Conservation (phyloP, 2,329 filamentous ascomycete genomes). For the Alternaria consortialis region DNA sequence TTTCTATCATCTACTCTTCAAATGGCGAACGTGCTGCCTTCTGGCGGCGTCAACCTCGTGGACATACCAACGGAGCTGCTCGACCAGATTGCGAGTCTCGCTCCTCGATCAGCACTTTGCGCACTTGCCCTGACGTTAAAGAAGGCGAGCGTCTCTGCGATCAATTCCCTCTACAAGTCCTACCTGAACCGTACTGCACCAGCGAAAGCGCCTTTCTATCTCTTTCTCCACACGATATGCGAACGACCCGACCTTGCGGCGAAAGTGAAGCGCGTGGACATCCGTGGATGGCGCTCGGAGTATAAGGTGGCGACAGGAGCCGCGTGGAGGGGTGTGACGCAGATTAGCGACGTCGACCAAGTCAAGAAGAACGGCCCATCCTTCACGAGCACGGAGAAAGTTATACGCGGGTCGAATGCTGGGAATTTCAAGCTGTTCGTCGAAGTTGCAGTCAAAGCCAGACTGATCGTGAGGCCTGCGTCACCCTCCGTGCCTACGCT, state of each 20-base stretch:
- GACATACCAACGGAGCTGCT: slow-evolving; percentile 4
- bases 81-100: slow-evolving; percentile 3
- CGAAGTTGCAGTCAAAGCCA: not conserved
- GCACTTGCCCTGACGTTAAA: slow-evolving; percentile 6
- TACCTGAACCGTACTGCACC: slow-evolving; percentile 4
- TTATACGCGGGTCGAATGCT: not conserved
- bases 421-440: not conserved
- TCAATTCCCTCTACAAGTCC: not conserved
- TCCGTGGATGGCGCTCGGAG: slow-evolving; percentile 21
- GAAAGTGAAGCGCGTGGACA: slow-evolving; percentile 9
- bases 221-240: slow-evolving; percentile 6
- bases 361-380: not conserved
- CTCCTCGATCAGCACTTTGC: not conserved
- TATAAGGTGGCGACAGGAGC: slow-evolving; percentile 10
- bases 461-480: not conserved
- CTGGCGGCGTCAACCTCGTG: not conserved
- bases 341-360: not conserved
- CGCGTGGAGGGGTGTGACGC: not conserved
- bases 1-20: not conserved
- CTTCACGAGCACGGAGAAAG: not conserved
- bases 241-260: slow-evolving; percentile 9
- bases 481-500: not conserved
- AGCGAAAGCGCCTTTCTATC: not conserved
- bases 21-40: not conserved
- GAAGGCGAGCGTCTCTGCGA: not conserved